Evolutionary conservation across 1,139 yeast species (phyloP).

Genomic region (Pichia sp.): DNA sequence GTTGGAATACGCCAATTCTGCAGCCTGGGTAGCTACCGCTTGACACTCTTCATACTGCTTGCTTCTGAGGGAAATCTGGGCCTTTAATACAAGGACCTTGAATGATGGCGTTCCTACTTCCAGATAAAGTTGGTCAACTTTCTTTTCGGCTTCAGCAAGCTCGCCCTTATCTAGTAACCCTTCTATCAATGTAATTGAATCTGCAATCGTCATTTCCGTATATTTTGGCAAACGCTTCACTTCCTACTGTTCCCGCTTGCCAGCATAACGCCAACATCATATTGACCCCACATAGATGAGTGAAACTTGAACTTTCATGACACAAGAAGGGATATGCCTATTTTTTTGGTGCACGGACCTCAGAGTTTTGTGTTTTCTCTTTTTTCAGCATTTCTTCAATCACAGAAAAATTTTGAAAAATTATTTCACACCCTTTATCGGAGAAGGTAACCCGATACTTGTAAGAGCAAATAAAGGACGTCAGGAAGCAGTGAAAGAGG

Average conservation of each 20-base stretch:
- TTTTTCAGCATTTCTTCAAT: background rate
- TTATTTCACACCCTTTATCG: background rate
- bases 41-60: conserved; percentile 48
- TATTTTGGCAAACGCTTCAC: background rate
- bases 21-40: conserved; percentile 51
- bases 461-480: background rate
- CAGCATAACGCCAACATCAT: no score
- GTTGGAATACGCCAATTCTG: conserved; percentile 46
- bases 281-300: no score
- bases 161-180: conserved; percentile 35
- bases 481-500: background rate
- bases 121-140: conserved; percentile 33
- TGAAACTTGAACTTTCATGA: no score
- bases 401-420: background rate
- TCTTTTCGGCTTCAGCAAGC: conserved; percentile 36
- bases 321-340: background rate
- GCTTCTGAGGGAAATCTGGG: conserved; percentile 46
- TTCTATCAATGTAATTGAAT: conserved; percentile 33
- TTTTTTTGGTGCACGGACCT: background rate
- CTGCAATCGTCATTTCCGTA: conserved; percentile 39
- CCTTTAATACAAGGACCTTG: conserved; percentile 10
- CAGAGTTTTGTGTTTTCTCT: background rate
- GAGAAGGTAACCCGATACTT: background rate
- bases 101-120: conserved; percentile 41
- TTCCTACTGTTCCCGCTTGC: no score